These are phyloP conservation scores for Starmera caribaea DNA, from an alignment of 805 yeast species.

Conservation along the genomic window DNA sequence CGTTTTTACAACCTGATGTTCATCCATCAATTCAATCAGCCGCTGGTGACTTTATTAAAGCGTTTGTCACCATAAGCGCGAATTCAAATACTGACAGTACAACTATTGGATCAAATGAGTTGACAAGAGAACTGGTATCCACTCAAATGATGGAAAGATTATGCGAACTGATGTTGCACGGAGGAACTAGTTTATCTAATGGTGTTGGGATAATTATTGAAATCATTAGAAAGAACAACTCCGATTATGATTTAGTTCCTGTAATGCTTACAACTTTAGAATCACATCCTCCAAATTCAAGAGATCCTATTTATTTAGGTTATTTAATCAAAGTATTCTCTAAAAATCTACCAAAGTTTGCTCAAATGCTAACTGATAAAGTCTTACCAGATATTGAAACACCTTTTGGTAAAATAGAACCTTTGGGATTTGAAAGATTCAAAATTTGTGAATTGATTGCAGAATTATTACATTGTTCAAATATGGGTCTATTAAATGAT, in stretches of 20 bases:
- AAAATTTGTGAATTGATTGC: slow-evolving; percentile 89
- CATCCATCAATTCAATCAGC: slow-evolving; percentile 78
- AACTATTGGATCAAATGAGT: slow-evolving; percentile 91
- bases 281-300: slow-evolving; percentile 83
- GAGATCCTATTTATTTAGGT: slow-evolving; percentile 92
- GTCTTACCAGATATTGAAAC: slow-evolving; percentile 35
- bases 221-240: slow-evolving; percentile 87
- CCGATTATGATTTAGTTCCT: slow-evolving; percentile 88
- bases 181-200: slow-evolving; percentile 83
- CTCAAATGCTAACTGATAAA: slow-evolving; percentile 42
- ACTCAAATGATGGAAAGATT: slow-evolving; percentile 55
- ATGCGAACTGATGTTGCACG: slow-evolving; percentile 67
- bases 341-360: slow-evolving; percentile 60
- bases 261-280: slow-evolving; percentile 75
- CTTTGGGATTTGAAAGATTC: slow-evolving; percentile 85
- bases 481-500: slow-evolving; percentile 86
- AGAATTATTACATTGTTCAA: slow-evolving; percentile 92
- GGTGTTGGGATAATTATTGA: slow-evolving; percentile 95
- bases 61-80: slow-evolving; percentile 88
- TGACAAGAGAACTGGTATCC: slow-evolving; percentile 84
- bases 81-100: slow-evolving; percentile 84
- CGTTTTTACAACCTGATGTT: slow-evolving; percentile 57
- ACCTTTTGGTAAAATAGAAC: slow-evolving; percentile 58
- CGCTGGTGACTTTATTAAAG: slow-evolving; percentile 91
- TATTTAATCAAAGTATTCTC: slow-evolving; percentile 73